Base-by-base conservation (phyloP, 768 basidiomycete species). In the Sutorius australiensis region DNA sequence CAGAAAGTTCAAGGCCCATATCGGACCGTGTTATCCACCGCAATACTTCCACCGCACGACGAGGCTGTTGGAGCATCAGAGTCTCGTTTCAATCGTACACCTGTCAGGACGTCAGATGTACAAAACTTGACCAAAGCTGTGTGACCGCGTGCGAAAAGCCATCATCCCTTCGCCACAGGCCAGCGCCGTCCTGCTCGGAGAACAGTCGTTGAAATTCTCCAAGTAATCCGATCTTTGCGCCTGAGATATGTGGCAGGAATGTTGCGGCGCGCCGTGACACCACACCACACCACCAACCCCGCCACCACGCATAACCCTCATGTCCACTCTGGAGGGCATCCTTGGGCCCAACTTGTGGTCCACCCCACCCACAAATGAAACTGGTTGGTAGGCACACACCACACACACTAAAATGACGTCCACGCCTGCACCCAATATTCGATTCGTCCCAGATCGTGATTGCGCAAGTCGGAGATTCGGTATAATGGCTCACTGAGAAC, bases 101-200 rank as follows among this genome's bases (percentile, higher is more conserved):
- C 30, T 8, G 19, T 37, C 34, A 19, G 8, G 27, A 38, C 38
- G 43, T n/a, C 44, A 27, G 27, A 27, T 19, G 40, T n/a, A 9
- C 24, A 19, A 28, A n/a, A n/a, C 14, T 24, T 39, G 45, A 37
- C 28, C 16, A 13, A 48, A 47, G 44, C 30, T 3, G 30, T 32
- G n/a, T 24, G 10, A 28, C 28, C 42, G 41, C 44, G 48, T 50
- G 37, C 28, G 19, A 39, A 24, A 24, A 40, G 28, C 32, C 56
- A 56, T 50, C 58, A 56, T 66, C 50, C 44, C 51, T 47, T 56
- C 24, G 60, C 65, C 65, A 65, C 56, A 54, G 32, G 32, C 34
- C 46, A 33, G 38, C 30, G 21, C 55, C 49, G 49, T 44, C 44
- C 30, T 47, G 30, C 17, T 42, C 53, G 56, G 46, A 44, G 33